Conservation (phyloP, 129 eudicot genomes). For the Deinandra increscens region DNA sequence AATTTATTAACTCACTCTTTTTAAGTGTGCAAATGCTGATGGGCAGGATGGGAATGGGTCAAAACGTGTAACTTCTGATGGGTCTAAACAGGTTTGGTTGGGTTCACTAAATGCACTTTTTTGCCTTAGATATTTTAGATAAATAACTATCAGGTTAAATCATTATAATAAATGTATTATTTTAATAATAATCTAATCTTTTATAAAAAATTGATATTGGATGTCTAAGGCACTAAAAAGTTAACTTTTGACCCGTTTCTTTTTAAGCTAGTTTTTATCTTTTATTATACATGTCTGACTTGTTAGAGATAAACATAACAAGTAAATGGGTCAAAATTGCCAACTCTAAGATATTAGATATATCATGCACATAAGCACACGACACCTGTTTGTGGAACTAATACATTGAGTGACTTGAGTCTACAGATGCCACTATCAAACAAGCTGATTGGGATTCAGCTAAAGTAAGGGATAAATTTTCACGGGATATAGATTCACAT, state of each 20-base stretch:
- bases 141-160: background rate
- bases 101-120: background rate
- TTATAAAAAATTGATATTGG: background rate
- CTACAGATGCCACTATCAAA: constrained; percentile 66
- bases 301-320: background rate
- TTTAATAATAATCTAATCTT: background rate
- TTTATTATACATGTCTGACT: background rate
- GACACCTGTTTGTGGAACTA: background rate
- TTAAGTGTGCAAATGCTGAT: background rate
- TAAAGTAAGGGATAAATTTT: constrained; percentile 73
- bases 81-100: background rate
- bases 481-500: constrained; percentile 91
- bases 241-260: background rate
- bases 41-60: background rate
- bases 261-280: background rate
- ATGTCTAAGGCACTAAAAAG: background rate
- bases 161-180: background rate
- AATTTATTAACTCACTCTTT: background rate
- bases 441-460: constrained; percentile 85
- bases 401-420: background rate
- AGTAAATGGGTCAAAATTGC: background rate
- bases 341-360: background rate
- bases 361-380: constrained; percentile 1
- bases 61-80: background rate
- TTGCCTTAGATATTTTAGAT: background rate